A percentile compares a stretch with the other conserved stretches of the same genome.
Conservation (phyloP, 176 grass and related monocot species). For the Oryza nivara region DNA sequence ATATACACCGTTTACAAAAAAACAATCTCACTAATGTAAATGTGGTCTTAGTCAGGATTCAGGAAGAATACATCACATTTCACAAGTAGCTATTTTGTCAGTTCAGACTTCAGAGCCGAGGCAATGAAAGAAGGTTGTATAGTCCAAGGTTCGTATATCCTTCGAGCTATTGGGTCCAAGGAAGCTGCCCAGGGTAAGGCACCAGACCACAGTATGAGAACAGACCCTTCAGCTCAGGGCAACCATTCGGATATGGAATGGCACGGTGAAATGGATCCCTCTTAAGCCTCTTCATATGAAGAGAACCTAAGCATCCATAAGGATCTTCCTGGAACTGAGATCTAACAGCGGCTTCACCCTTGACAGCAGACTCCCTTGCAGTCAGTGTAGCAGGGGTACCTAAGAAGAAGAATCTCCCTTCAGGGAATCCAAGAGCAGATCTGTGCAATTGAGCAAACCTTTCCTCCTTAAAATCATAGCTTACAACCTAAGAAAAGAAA, state of each 20-base stretch:
- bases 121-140: conserved; percentile 16
- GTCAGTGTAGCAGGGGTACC: conserved; percentile 65
- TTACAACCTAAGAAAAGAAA: conserved; percentile 64
- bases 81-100: conserved; percentile 21
- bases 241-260: conserved; percentile 75
- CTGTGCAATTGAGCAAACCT: conserved; percentile 82
- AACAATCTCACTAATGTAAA: conserved; percentile 18
- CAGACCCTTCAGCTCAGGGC: conserved; percentile 76
- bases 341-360: conserved; percentile 76
- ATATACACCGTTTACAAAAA: conserved; percentile 6
- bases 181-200: conserved; percentile 75
- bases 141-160: neutral
- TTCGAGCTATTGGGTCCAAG: conserved; percentile 57
- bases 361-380: conserved; percentile 64
- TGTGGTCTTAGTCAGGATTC: neutral
- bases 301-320: conserved; percentile 82
- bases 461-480: conserved; percentile 94
- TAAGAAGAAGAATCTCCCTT: conserved; percentile 78
- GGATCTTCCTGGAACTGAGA: conserved; percentile 88
- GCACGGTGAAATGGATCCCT: conserved; percentile 91
- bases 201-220: conserved; percentile 79
- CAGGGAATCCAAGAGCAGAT: conserved; percentile 73
- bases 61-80: conserved; percentile 1
- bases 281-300: conserved; percentile 76
- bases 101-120: conserved; percentile 15